Base-by-base conservation (phyloP, 2,329 filamentous ascomycete species). In the Neofusicoccum sp. region DNA sequence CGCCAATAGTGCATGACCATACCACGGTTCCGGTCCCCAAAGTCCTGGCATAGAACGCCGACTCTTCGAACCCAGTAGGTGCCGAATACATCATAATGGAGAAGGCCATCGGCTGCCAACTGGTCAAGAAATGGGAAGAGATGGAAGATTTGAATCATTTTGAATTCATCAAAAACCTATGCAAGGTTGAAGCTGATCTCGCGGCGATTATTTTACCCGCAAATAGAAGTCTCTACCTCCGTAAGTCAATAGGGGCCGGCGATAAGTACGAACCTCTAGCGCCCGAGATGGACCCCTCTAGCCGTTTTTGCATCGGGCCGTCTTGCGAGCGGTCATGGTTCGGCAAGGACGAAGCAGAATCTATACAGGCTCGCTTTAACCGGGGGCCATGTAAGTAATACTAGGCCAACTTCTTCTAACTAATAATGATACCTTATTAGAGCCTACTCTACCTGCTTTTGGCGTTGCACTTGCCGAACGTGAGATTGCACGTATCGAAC, bases 191-290 rank as follows among this genome's bases (percentile, higher is more conserved):
- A 70, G 7, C 61, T 78, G 34, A 68, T 66, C 67, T 75, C 64
- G 64, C 71, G 0, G 66, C 64, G 3, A 56, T 73, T 14, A 47
- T 62, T 6, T 72, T 77, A 28, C 68, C 70, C 2, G 65, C 64
- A 0, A 72, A 66, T 41, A 74, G 75, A 36, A 74, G 70, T 63
- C 65, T 78, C 6, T 79, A 78, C 65, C 71, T 68, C 49, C 22
- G 41, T 28, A 47, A 67, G 39, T 68, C 64, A 0, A 68, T 68
- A 64, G 22, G 43, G 43, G 61, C 52, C 3, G 14, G 11, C 43
- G 59, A 69, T 0, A 11, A 33, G 4, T 67, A 45, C 22, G 48
- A 65, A 31, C 16, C 64, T 61, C 44, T 47, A 47, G 54, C 50
- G 4, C 59, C 16, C 2, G 48, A 62, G 7, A 34, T 52, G 2